Evolutionary conservation across 148 eudicot genomes (phyloP).

Genomic region (Fagopyrum esculentum): DNA sequence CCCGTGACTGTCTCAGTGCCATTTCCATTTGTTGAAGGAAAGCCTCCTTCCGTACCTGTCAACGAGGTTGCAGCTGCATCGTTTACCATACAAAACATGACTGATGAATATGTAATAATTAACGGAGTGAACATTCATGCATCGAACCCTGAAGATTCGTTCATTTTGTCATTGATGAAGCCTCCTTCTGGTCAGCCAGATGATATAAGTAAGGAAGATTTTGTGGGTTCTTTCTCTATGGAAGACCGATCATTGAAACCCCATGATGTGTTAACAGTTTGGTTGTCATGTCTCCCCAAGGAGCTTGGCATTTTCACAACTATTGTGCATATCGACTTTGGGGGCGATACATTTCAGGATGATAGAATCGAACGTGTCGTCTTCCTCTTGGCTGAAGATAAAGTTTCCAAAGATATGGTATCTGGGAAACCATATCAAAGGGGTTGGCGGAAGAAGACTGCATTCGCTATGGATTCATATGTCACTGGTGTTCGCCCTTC

Average conservation of each 20-base stretch:
- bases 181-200: constrained; percentile 51
- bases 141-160: constrained; percentile 69
- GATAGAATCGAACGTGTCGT: constrained; percentile 65
- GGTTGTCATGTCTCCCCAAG: constrained; percentile 85
- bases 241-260: constrained; percentile 72
- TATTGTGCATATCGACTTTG: constrained; percentile 65
- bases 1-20: constrained; percentile 61
- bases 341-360: constrained; percentile 10
- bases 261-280: constrained; percentile 40
- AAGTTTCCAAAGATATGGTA: constrained; percentile 55
- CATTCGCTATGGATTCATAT: constrained; percentile 25
- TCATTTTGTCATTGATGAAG: constrained; percentile 67
- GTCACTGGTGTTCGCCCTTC: constrained; percentile 61
- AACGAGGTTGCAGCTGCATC: constrained; percentile 44
- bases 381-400: constrained; percentile 75
- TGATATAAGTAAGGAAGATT: constrained; percentile 31
- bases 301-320: constrained; percentile 66
- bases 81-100: constrained; percentile 56
- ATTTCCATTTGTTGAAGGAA: constrained; percentile 56
- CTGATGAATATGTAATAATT: constrained; percentile 49
- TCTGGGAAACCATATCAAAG: constrained; percentile 55
- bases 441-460: constrained; percentile 30
- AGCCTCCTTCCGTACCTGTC: constrained; percentile 55
- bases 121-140: constrained; percentile 66
- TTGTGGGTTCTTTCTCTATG: constrained; percentile 44